Percentiles rank a stretch among this genome's conserved stretches.
Conservation (phyloP, 306 rosid species). For the peach (Prunus persica) region DNA sequence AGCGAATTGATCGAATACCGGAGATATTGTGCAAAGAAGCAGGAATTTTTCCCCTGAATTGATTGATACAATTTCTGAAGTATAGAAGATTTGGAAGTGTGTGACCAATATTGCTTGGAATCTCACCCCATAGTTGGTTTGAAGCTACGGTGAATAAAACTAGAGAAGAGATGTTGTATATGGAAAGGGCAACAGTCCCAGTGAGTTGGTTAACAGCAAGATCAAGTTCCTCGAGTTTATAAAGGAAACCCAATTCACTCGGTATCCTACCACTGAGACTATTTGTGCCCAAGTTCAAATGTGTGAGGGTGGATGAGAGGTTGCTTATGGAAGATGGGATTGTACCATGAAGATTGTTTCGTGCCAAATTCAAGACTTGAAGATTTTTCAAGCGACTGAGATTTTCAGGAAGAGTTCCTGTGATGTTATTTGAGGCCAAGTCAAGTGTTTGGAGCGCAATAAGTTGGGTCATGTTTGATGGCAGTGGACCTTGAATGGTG, state of each 20-base stretch:
- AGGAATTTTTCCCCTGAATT: slow-evolving; percentile 62
- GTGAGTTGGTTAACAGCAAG: slow-evolving; percentile 15
- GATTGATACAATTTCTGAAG: slow-evolving; percentile 55
- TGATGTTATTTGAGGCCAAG: too few relatives aligned
- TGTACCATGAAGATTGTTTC: slow-evolving; percentile 43
- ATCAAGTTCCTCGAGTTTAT: slow-evolving; percentile 48
- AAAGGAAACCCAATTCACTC: slow-evolving; percentile 41
- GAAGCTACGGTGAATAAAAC: slow-evolving; percentile 47
- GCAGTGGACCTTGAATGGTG: too few relatives aligned
- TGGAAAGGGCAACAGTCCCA: too few relatives aligned
- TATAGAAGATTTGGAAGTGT: slow-evolving; percentile 52
- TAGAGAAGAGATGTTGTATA: background rate
- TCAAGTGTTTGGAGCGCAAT: too few relatives aligned
- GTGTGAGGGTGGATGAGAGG: slow-evolving; percentile 46
- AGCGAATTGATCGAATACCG: slow-evolving; percentile 42
- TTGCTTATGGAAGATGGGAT: slow-evolving; percentile 52
- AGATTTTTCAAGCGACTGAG: slow-evolving; percentile 15
- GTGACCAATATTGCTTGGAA: slow-evolving; percentile 50
- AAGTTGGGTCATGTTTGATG: too few relatives aligned
- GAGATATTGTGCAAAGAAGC: slow-evolving; percentile 67
- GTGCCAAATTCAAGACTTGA: slow-evolving; percentile 43
- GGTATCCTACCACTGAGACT: slow-evolving; percentile 52
- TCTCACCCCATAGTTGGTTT: slow-evolving; percentile 65
- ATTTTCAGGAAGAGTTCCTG: too few relatives aligned
- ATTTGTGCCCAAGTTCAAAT: slow-evolving; percentile 55